These are phyloP conservation scores for Protomyces gravidus DNA, from an alignment of 1,139 yeast species.

Conservation along the genomic window DNA sequence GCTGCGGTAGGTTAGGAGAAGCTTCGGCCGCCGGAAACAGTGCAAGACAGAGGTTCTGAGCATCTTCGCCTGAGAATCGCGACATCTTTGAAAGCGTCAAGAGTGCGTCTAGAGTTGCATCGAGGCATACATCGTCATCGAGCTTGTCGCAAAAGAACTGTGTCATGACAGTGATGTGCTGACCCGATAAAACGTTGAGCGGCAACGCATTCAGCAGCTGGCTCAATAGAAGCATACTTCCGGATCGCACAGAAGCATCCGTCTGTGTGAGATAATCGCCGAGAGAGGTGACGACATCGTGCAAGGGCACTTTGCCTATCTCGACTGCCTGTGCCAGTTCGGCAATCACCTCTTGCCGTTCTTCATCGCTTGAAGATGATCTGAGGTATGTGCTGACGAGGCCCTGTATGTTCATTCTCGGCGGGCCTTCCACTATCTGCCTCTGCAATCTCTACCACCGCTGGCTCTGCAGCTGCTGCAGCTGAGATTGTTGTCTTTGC, in stretches of 20 bases:
- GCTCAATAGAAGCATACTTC: conserved; percentile 32
- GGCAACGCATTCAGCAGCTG: conserved; percentile 1
- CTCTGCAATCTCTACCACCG: no score
- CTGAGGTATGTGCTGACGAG: background rate
- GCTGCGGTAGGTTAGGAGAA: conserved; percentile 50
- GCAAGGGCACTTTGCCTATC: conserved; percentile 43
- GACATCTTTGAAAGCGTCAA: conserved; percentile 18
- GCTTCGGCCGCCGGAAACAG: conserved; percentile 19
- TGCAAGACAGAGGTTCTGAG: background rate
- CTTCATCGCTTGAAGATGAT: background rate
- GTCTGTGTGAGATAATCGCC: conserved; percentile 68
- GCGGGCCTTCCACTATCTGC: no score
- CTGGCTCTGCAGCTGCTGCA: no score
- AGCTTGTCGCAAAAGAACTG: conserved; percentile 26
- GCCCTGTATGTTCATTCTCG: background rate
- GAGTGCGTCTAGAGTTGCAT: conserved; percentile 14
- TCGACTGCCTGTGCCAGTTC: background rate
- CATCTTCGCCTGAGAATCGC: conserved; percentile 13
- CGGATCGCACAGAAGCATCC: conserved; percentile 51
- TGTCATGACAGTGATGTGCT: conserved; percentile 22
- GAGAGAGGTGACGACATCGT: conserved; percentile 53
- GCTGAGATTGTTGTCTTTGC: no score
- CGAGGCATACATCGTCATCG: conserved; percentile 22
- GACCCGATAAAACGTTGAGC: conserved; percentile 14
- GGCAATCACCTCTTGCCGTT: background rate